Evolutionary conservation across 2,329 filamentous ascomycete genomes (phyloP).

Genomic region (Xylaria arbuscula): DNA sequence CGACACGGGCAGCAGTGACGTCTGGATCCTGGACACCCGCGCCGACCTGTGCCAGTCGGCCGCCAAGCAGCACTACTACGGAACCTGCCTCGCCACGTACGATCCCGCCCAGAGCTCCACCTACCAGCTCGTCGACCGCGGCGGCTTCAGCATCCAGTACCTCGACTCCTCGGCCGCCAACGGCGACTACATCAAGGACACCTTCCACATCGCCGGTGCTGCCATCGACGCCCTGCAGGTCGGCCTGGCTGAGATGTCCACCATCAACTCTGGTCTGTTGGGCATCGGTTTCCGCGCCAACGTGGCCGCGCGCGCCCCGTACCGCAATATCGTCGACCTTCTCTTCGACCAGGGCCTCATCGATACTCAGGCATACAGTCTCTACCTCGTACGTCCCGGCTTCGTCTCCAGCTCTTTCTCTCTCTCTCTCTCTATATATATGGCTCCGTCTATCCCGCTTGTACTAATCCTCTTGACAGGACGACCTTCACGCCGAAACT

Average conservation of each 20-base stretch:
- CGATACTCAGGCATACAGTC: constrained; percentile 72
- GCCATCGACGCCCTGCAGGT: constrained; percentile 64
- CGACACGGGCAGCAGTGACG: constrained; percentile 73
- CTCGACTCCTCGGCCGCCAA: constrained; percentile 65
- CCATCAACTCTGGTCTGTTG: constrained; percentile 66
- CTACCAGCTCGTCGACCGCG: constrained; percentile 56
- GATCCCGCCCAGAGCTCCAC: constrained; percentile 61
- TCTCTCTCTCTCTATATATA: background rate
- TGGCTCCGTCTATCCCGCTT: no score
- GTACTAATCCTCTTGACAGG: constrained; percentile 50
- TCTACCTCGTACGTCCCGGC: constrained; percentile 65
- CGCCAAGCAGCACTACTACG: constrained; percentile 49
- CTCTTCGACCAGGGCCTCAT: constrained; percentile 72
- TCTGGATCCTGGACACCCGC: constrained; percentile 62
- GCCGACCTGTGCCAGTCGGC: constrained; percentile 56
- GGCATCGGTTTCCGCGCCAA: constrained; percentile 68
- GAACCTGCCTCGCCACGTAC: constrained; percentile 56
- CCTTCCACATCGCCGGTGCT: constrained; percentile 62
- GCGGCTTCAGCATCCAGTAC: constrained; percentile 70
- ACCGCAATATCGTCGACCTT: constrained; percentile 71
- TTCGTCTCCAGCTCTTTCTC: background rate
- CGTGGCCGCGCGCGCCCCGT: constrained; percentile 57
- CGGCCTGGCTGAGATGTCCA: constrained; percentile 62
- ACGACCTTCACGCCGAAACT: constrained; percentile 64
- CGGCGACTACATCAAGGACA: constrained; percentile 69